phyloP scores from a whole-genome alignment of 345 rosid genomes.

The Cardamine occulta region DNA sequence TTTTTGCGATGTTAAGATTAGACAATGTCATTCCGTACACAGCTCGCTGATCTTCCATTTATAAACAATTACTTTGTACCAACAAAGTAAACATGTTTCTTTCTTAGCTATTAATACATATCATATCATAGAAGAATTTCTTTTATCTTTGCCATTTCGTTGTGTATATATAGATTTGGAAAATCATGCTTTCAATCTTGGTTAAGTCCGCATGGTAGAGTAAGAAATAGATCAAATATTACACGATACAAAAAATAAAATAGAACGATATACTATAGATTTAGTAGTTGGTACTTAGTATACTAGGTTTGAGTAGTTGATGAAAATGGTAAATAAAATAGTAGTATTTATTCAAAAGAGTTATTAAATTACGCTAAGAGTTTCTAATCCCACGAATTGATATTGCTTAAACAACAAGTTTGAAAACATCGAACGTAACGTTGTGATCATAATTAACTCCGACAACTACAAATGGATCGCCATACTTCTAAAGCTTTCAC shows the following conservation, averaged over 20 bases:
- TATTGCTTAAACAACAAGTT: slow-evolving; percentile 4
- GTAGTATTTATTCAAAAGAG: neutral
- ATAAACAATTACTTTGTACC: neutral
- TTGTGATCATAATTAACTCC: slow-evolving; percentile 28
- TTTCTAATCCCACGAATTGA: neutral
- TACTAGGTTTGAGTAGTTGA: too few species aligned
- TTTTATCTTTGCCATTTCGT: neutral
- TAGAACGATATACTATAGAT: too few species aligned
- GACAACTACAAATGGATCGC: slow-evolving; percentile 35
- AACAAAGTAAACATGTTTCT: neutral
- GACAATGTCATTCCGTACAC: neutral
- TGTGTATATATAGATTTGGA: neutral
- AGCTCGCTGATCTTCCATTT: slow-evolving; percentile 11
- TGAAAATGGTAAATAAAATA: too few species aligned
- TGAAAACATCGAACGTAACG: slow-evolving; percentile 1
- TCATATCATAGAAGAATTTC: neutral
- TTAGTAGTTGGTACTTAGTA: too few species aligned
- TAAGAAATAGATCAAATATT: slow-evolving; percentile 8
- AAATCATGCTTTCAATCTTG: slow-evolving; percentile 8
- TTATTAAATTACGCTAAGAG: slow-evolving; percentile 3
- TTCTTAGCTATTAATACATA: neutral
- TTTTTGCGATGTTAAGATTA: neutral
- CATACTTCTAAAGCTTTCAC: slow-evolving; percentile 19
- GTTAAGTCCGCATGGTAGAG: slow-evolving; percentile 7
- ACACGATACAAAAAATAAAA: neutral